These are phyloP conservation scores for Yamadazyma pseudoaaseri DNA, from an alignment of 1,139 yeast species.

Conservation along the genomic window DNA sequence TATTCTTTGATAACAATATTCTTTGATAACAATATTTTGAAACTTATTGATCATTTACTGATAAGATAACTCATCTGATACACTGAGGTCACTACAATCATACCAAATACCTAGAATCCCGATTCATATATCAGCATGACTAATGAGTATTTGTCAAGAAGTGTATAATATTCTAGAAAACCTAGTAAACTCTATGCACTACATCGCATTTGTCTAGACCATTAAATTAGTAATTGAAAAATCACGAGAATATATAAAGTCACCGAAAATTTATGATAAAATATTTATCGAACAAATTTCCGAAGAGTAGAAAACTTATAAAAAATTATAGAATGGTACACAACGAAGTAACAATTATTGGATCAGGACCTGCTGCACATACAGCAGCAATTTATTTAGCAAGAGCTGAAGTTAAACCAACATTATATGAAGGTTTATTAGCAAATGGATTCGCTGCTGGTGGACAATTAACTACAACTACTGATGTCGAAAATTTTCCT, in stretches of 20 bases:
- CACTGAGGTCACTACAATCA: too few relatives aligned
- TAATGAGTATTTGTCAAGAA: too few relatives aligned
- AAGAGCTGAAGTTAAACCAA: constrained; percentile 94
- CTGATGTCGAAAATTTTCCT: constrained; percentile 96
- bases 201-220: too few relatives aligned
- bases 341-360: constrained; percentile 86
- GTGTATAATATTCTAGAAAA: too few relatives aligned
- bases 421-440: constrained; percentile 90
- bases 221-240: too few relatives aligned
- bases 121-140: too few relatives aligned
- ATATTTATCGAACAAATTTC: background rate
- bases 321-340: constrained; percentile 63
- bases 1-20: too few relatives aligned
- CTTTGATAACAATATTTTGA: too few relatives aligned
- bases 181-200: too few relatives aligned
- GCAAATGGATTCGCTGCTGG: constrained; percentile 99
- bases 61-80: too few relatives aligned
- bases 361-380: constrained; percentile 99
- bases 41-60: too few relatives aligned
- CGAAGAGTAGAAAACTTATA: background rate
- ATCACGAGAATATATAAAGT: constrained; percentile 1
- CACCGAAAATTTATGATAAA: constrained; percentile 2
- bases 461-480: constrained; percentile 96
- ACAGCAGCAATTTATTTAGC: constrained; percentile 97
- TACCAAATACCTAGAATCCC: too few relatives aligned